Conservation (phyloP, 75 land plant species). For the Cryptomeria japonica region DNA sequence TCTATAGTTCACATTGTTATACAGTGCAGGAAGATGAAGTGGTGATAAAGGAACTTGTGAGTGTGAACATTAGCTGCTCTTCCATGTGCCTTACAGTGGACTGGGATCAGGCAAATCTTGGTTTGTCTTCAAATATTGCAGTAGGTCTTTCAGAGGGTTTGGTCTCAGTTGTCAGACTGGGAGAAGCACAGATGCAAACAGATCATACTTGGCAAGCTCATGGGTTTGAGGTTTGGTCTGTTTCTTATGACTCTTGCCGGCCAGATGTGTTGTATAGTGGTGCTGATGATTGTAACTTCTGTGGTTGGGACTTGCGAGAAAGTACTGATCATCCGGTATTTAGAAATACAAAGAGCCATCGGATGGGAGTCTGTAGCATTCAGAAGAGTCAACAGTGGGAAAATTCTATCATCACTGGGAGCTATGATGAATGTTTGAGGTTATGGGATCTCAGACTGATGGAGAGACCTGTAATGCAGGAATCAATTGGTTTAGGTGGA, state of each 20-base stretch:
- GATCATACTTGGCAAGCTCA: conserved; percentile 66
- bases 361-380: conserved; percentile 92
- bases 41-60: conserved; percentile 33
- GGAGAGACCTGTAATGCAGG: conserved; percentile 52
- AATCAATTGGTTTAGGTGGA: conserved; percentile 75
- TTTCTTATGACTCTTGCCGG: conserved; percentile 61
- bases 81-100: conserved; percentile 94
- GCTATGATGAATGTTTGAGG: conserved; percentile 89
- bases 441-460: conserved; percentile 84
- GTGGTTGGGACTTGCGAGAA: conserved; percentile 83
- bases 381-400: conserved; percentile 55
- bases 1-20: neutral
- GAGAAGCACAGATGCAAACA: conserved; percentile 39
- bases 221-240: conserved; percentile 79
- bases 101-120: conserved; percentile 54
- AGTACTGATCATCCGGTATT: conserved; percentile 49
- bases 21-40: conserved; percentile 6
- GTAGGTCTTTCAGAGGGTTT: conserved; percentile 86
- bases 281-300: conserved; percentile 86
- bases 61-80: conserved; percentile 35
- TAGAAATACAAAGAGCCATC: conserved; percentile 65
- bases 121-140: conserved; percentile 27
- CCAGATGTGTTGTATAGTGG: conserved; percentile 76
- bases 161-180: conserved; percentile 47
- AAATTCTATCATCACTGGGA: conserved; percentile 76